These are phyloP conservation scores for Phyllosticta citribraziliensis DNA, from an alignment of 2,329 filamentous ascomycete genomes.

Conservation along the genomic window DNA sequence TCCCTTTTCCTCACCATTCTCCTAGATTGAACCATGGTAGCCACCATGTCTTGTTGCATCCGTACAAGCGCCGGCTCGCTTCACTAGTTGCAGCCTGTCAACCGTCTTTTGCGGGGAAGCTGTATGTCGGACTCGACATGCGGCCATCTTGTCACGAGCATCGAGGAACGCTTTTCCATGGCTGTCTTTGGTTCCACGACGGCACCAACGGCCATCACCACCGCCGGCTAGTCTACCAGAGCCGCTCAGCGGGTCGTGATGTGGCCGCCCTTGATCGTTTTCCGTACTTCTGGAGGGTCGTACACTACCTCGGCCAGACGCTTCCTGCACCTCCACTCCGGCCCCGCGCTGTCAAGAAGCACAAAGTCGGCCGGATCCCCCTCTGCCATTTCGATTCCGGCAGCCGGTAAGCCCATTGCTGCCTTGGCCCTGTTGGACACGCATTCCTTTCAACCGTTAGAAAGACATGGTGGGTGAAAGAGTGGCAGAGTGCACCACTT, in stretches of 20 bases:
- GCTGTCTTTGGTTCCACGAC: neutral
- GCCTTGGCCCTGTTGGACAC: conserved; percentile 36
- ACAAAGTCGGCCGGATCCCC: conserved; percentile 35
- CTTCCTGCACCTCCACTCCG: conserved; percentile 32
- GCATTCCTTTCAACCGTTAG: conserved; percentile 32
- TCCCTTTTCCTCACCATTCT: too few relatives aligned
- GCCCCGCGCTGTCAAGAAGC: conserved; percentile 28
- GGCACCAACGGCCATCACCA: neutral
- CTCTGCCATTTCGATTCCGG: conserved; percentile 19
- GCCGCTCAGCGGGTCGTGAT: conserved; percentile 3
- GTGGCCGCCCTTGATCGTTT: conserved; percentile 14
- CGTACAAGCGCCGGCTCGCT: neutral
- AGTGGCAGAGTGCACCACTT: conserved; percentile 19
- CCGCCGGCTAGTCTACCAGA: neutral
- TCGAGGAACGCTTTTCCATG: neutral
- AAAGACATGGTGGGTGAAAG: neutral
- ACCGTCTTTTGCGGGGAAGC: neutral
- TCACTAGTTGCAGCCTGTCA: neutral
- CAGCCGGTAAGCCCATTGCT: conserved; percentile 29
- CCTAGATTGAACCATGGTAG: neutral
- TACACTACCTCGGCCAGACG: conserved; percentile 37
- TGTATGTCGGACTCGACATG: neutral
- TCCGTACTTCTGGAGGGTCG: conserved; percentile 23
- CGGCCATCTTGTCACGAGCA: neutral
- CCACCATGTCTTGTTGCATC: neutral